These are phyloP conservation scores for Pistacia atlantica DNA, from an alignment of 345 rosid species.

Conservation along the genomic window DNA sequence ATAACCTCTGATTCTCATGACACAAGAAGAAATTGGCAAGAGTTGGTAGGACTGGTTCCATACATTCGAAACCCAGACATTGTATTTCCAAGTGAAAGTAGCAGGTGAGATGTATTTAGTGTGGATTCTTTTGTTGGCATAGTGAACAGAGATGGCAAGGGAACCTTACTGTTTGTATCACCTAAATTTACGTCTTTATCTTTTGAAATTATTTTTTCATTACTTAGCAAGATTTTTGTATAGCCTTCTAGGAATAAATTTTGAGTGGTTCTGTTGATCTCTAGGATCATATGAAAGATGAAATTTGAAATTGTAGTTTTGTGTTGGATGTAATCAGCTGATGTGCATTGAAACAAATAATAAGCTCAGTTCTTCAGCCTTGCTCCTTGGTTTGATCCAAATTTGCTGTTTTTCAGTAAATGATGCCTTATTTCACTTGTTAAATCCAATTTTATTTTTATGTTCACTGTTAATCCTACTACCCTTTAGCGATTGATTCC, in stretches of 20 bases:
- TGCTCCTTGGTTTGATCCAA: neutral
- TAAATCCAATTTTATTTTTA: neutral
- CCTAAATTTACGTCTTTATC: neutral
- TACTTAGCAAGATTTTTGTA: slow-evolving; percentile 5
- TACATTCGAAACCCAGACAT: slow-evolving; percentile 56
- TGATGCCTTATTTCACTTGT: neutral
- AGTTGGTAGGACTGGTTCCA: slow-evolving; percentile 27
- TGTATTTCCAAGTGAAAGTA: slow-evolving; percentile 37
- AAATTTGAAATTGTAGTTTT: neutral
- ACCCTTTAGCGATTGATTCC: neutral
- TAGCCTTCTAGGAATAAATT: slow-evolving; percentile 5
- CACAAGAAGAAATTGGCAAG: slow-evolving; percentile 31
- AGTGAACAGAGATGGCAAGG: neutral
- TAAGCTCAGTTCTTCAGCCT: neutral
- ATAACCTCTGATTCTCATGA: slow-evolving; percentile 38
- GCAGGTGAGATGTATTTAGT: neutral
- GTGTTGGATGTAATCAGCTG: slow-evolving; percentile 11
- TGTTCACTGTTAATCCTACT: neutral
- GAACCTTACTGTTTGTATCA: neutral
- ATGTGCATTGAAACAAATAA: neutral
- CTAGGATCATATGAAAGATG: neutral
- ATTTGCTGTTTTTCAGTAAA: neutral
- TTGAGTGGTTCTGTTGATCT: neutral
- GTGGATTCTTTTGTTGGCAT: neutral
- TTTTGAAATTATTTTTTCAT: neutral